Base-by-base conservation (phyloP, 345 rosid species). In the Lepidium africanum region DNA sequence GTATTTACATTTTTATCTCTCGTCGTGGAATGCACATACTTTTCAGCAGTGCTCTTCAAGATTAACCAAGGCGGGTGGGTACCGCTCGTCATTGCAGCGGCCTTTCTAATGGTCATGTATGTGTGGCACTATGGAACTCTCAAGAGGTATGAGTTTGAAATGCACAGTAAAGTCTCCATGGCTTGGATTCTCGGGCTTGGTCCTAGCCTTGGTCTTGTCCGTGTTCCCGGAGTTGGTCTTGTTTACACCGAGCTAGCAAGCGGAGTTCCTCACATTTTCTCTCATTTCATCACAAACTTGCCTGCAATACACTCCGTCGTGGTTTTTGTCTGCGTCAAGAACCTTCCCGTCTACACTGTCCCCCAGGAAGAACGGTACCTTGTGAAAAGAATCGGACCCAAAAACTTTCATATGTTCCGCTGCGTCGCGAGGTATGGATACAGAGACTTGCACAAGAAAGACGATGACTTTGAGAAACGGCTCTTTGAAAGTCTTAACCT, bases 51-150 rank as follows among this genome's bases (percentile, higher is more conserved):
- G 35, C 84, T 88, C 38, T 83, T 86, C 79, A 88, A 88, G 77
- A 72, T 88, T 16, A 76, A 88, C 74, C 91, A 84, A 72, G 96
- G 96, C 9, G 95, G 95, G 9, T 88, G 95, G 95, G 89, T 88
- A 3, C 91, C 95, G 12, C 88, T 88, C 0, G 96, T 78, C 57
- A 83, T 88, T 5, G 87, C 96, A 0, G 86, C 83, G 0, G 84
- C 79, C 41, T 88, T 86, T 78, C 85, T 88, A n/a, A 2, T 86
- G 16, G 58, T 86, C 69, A 88, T 88, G 96, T 83, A 81, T 13
- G 75, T 78, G 1, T 88, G 91, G 96, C 96, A 88, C 47, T 88
- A 86, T 39, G 96, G 96, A 53, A 83, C 86, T 0, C 56, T 81
- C 74, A 86, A 86, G 66, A 80, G 91, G 45, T 88, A 88, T 9